phyloP scores from a whole-genome alignment of 305 asterid species.

The Rubia tinctorum region DNA sequence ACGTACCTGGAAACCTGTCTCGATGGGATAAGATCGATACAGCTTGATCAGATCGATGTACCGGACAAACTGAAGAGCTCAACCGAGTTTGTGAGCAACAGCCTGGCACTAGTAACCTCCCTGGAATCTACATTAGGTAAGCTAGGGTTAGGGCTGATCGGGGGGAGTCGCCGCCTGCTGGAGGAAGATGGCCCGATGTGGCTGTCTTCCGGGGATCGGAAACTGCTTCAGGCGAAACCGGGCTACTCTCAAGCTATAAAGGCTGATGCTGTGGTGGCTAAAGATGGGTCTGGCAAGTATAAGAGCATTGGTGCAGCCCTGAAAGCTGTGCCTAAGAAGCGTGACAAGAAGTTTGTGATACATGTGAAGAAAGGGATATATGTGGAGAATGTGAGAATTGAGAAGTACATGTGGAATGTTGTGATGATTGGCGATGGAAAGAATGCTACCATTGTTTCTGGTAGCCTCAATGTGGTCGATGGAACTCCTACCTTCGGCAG shows the following conservation, averaged over 20 bases:
- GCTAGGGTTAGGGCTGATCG: slow-evolving; percentile 12
- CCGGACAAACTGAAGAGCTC: slow-evolving; percentile 19
- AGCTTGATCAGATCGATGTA: neutral
- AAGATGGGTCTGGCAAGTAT: slow-evolving; percentile 67
- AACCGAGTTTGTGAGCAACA: slow-evolving; percentile 27
- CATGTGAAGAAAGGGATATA: slow-evolving; percentile 75
- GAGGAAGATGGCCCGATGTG: slow-evolving; percentile 32
- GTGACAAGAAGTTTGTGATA: slow-evolving; percentile 58
- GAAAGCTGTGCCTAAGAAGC: slow-evolving; percentile 63
- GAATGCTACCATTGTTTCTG: slow-evolving; percentile 55
- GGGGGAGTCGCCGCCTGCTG: slow-evolving; percentile 46
- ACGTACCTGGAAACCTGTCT: slow-evolving; percentile 39
- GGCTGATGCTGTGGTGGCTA: slow-evolving; percentile 69
- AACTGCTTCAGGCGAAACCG: slow-evolving; percentile 42
- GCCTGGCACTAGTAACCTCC: slow-evolving; percentile 29
- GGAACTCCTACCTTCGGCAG: slow-evolving; percentile 73
- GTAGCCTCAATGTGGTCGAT: slow-evolving; percentile 55
- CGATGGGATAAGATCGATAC: slow-evolving; percentile 22
- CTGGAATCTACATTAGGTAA: slow-evolving; percentile 5
- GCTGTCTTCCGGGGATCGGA: slow-evolving; percentile 48
- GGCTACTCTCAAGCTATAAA: slow-evolving; percentile 18
- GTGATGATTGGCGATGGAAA: slow-evolving; percentile 81
- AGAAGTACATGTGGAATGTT: slow-evolving; percentile 69
- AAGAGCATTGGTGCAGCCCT: slow-evolving; percentile 60
- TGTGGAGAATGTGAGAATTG: slow-evolving; percentile 60